Evolutionary conservation across 164 flowering plant species (phyloP), one percentile per base, ranked within the genome.

Genomic region (Hamamelis virginiana): DNA sequence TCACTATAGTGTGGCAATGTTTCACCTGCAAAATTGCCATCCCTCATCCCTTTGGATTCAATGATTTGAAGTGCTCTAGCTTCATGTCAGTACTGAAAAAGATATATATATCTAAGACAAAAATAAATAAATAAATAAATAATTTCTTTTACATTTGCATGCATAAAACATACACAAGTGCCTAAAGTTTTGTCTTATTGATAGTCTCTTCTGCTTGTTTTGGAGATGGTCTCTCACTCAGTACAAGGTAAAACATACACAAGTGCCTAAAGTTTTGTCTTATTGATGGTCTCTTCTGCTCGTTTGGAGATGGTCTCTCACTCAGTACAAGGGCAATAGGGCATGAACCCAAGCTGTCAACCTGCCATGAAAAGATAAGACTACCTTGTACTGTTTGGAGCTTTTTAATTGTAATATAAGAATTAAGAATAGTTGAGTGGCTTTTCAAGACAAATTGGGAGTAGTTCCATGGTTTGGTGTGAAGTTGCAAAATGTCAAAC

Each of bases 251-350:
- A n/a, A n/a, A n/a, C n/a, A n/a, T n/a, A n/a, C n/a, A 33, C 41
- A 33, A 33, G 41, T 33, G 41, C 41, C 41, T 33, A 33, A 33
- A 2, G 41, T 33, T 33, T 33, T 33, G 41, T 33, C 41, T 33
- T 33, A 33, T 33, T 33, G 41, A 33, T 33, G 6, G 41, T 33
- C 41, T 33, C 4, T 33, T 33, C 41, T 21, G 8, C 38, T 8
- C 27, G 51, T 28, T 10, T 3, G 23, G 41, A 8, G 22, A 19
- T 41, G 22, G 48, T 1, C 47, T 53, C 47, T 55, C 65, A 73
- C 69, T 69, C 15, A 66, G 48, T 38, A 62, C 71, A 65, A 73
- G 68, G 71, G 57, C 68, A 62, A 69, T 61, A 73, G 68, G 71
- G 57, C 68, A 68, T 50, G 52, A 60, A 33, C 62, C 50, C 67